phyloP scores from a whole-genome alignment of 108 stramenopile species.

The Skeletonema tropicum region DNA sequence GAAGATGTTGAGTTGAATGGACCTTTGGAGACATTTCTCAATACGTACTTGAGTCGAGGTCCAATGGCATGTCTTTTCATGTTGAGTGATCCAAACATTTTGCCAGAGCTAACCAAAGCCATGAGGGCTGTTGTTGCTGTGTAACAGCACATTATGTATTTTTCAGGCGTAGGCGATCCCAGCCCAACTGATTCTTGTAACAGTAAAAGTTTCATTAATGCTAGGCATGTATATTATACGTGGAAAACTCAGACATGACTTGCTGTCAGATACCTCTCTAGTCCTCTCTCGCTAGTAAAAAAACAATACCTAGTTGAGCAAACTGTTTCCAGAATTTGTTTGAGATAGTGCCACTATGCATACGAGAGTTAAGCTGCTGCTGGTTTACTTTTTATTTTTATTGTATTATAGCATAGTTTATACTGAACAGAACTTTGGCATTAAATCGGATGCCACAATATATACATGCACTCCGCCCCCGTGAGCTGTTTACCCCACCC shows the following conservation, averaged over 20 bases:
- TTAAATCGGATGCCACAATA: background rate
- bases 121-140: conserved; percentile 61
- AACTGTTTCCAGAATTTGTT: background rate
- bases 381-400: too few relatives aligned
- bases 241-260: background rate
- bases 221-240: background rate
- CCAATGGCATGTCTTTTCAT: conserved; percentile 72
- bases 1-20: background rate
- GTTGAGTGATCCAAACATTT: conserved; percentile 61
- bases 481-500: too few relatives aligned
- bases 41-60: conserved; percentile 51
- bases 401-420: too few relatives aligned
- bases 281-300: too few relatives aligned
- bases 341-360: too few relatives aligned
- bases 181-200: background rate
- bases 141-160: background rate
- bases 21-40: conserved; percentile 38
- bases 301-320: too few relatives aligned
- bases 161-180: background rate
- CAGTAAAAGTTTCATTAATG: background rate
- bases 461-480: too few relatives aligned
- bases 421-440: background rate
- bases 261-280: background rate
- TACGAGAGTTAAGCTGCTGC: too few relatives aligned
- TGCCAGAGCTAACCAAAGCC: conserved; percentile 67